Evolutionary conservation across 768 basidiomycete species (phyloP).

Genomic region (Guyanaporus albipodus): DNA sequence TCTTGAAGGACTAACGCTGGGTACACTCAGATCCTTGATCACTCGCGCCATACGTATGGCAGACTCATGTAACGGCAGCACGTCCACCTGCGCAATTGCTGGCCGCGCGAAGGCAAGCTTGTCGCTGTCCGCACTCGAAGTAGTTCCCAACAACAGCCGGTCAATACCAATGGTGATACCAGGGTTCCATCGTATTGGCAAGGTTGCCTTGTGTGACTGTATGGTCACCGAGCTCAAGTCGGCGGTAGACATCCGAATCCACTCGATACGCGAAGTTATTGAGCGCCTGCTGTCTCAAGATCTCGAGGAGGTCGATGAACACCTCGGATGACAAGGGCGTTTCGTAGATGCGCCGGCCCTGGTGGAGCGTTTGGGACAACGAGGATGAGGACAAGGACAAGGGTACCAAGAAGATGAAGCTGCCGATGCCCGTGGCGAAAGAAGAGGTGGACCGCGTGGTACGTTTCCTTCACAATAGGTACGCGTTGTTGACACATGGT

Average conservation of each 20-base stretch:
- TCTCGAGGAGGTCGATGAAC: slow-evolving; percentile 46
- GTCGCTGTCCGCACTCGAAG: neutral
- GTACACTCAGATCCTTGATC: too few relatives aligned
- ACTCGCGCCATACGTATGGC: slow-evolving; percentile 91
- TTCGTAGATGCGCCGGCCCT: slow-evolving; percentile 16
- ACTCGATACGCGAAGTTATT: slow-evolving; percentile 66
- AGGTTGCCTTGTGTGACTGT: slow-evolving; percentile 78
- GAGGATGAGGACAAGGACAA: slow-evolving; percentile 23
- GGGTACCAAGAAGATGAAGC: slow-evolving; percentile 12
- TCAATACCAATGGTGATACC: too few relatives aligned
- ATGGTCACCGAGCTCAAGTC: slow-evolving; percentile 79
- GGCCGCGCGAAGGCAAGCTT: slow-evolving; percentile 68
- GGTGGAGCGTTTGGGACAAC: slow-evolving; percentile 32
- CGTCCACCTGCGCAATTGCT: slow-evolving; percentile 72
- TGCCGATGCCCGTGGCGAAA: slow-evolving; percentile 44
- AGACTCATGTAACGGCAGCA: slow-evolving; percentile 83
- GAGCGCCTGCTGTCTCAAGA: slow-evolving; percentile 57
- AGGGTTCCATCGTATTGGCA: slow-evolving; percentile 87
- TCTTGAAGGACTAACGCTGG: slow-evolving; percentile 55
- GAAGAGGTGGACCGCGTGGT: slow-evolving; percentile 66
- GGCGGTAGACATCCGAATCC: slow-evolving; percentile 73
- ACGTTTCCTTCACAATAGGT: slow-evolving; percentile 32
- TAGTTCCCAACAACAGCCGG: neutral
- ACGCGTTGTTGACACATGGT: neutral
- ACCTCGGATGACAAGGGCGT: slow-evolving; percentile 4